phyloP scores from a whole-genome alignment of 2,329 filamentous ascomycete species.

The Bertia moriformis region DNA sequence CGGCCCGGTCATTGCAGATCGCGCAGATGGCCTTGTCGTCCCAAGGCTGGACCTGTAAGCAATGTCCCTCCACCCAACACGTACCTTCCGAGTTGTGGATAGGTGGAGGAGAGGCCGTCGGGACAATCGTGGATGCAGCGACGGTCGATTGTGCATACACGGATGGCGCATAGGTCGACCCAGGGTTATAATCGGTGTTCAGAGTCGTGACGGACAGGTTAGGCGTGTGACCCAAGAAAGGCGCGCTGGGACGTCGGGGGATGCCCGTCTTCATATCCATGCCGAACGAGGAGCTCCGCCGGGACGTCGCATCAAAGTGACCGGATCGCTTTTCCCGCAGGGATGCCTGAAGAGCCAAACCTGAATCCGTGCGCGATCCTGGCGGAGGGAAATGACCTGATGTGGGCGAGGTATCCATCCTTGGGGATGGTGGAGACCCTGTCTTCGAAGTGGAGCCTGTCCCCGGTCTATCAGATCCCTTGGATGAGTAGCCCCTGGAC shows the following conservation, averaged over 20 bases:
- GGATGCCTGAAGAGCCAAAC: constrained; percentile 71
- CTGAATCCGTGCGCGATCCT: constrained; percentile 81
- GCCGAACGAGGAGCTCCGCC: constrained; percentile 29
- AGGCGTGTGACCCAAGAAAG: constrained; percentile 5
- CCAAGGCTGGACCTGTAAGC: constrained; percentile 23
- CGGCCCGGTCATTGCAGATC: constrained; percentile 38
- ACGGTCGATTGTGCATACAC: constrained; percentile 32
- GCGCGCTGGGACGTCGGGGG: background rate
- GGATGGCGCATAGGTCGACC: constrained; percentile 29
- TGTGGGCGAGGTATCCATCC: constrained; percentile 60
- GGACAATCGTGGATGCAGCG: constrained; percentile 31
- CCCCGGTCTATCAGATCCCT: constrained; percentile 29
- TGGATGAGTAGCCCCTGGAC: background rate
- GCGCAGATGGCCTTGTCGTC: constrained; percentile 26
- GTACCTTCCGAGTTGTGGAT: constrained; percentile 22
- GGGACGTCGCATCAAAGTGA: constrained; percentile 53
- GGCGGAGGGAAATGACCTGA: constrained; percentile 67
- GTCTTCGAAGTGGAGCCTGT: constrained; percentile 70
- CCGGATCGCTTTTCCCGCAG: constrained; percentile 87
- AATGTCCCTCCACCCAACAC: constrained; percentile 30
- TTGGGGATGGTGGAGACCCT: constrained; percentile 43
- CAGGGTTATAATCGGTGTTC: constrained; percentile 16
- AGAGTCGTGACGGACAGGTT: constrained; percentile 24
- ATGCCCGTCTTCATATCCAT: constrained; percentile 6
- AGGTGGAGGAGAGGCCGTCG: constrained; percentile 19